Base-by-base conservation (phyloP, 2,329 filamentous ascomycete species). In the Chrysoporthe puriensis region DNA sequence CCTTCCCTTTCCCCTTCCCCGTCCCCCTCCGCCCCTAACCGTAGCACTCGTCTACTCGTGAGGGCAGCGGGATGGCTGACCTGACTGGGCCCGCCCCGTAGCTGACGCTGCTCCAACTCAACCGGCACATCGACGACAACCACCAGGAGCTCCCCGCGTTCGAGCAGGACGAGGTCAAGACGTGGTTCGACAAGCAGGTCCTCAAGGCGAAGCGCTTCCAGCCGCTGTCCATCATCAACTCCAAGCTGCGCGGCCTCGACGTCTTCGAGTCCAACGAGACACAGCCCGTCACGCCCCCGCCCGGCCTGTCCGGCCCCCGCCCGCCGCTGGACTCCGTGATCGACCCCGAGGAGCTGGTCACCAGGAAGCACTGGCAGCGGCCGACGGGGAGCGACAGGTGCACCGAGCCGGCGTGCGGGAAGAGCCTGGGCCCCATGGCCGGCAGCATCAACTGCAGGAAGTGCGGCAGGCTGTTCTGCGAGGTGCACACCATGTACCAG, bases 401-500 rank as follows among this genome's bases (percentile, higher is more conserved):
- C 76, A 91, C 94, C 9, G 96, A 99, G 73, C 95, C 94, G 0
- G 84, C 90, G 26, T 99, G 96, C 73, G 92, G 89, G 42, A 92
- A 91, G 77, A 86, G 89, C 36, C 81, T 99, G 5, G 94, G 93
- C 0, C 86, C 91, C 2, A 85, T 91, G 7, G 94, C 91, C 74
- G 93, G 94, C 21, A 94, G 86, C 74, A 90, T 99, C 74, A 97
- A 99, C 77, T 99, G 96, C 79, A 87, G 96, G 71, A 93, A 94
- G 71, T 99, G 96, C 75, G 96, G 96, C 7, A 90, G 91, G 73
- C 81, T 99, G 52, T 99, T 98, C 77, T 99, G 96, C 79, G 96
- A 98, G 76, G 92, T 95, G 73, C 96, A 99, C 77, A 98, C 96
- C 63, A 97, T 99, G 94, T 99, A 98, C 76, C 95, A 99, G 81